Percentiles rank a stretch among this genome's conserved stretches.
Conservation (phyloP, 352 stramenopile genomes). For the Pythium monospermum region DNA sequence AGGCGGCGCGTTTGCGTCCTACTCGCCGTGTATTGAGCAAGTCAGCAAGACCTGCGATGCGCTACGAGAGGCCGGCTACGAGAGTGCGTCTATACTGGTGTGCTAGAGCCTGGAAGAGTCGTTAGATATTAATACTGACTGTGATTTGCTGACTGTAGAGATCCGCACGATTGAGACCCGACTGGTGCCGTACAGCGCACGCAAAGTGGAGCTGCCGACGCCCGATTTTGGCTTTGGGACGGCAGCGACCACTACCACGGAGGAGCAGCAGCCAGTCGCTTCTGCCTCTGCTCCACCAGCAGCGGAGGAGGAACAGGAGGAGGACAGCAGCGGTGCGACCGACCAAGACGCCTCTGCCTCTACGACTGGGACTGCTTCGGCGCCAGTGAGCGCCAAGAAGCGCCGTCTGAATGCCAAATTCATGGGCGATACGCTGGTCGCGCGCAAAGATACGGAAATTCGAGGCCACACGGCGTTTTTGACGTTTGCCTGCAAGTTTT, state of each 20-base stretch:
- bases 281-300: too few relatives aligned
- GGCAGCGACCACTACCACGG: not conserved
- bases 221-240: conserved; percentile 58
- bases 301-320: conserved; percentile 12
- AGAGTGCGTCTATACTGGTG: conserved; percentile 40
- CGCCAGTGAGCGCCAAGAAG: conserved; percentile 29
- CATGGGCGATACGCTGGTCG: conserved; percentile 57
- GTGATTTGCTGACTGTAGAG: conserved; percentile 26
- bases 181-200: conserved; percentile 79
- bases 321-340: conserved; percentile 13
- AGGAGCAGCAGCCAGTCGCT: too few relatives aligned
- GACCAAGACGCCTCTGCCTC: conserved; percentile 22
- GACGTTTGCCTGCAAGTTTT: conserved; percentile 85
- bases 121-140: conserved; percentile 1
- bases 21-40: conserved; percentile 99
- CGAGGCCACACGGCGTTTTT: conserved; percentile 83
- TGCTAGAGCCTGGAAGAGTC: too few relatives aligned
- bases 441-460: conserved; percentile 85
- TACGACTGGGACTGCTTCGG: conserved; percentile 18
- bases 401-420: conserved; percentile 45
- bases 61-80: conserved; percentile 73
- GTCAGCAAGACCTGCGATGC: conserved; percentile 89
- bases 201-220: conserved; percentile 60
- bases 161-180: conserved; percentile 92
- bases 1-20: conserved; percentile 92